Evolutionary conservation across 1,139 yeast genomes (phyloP), one percentile per base, ranked within the genome.

Genomic region (Kodamaea sp.): DNA sequence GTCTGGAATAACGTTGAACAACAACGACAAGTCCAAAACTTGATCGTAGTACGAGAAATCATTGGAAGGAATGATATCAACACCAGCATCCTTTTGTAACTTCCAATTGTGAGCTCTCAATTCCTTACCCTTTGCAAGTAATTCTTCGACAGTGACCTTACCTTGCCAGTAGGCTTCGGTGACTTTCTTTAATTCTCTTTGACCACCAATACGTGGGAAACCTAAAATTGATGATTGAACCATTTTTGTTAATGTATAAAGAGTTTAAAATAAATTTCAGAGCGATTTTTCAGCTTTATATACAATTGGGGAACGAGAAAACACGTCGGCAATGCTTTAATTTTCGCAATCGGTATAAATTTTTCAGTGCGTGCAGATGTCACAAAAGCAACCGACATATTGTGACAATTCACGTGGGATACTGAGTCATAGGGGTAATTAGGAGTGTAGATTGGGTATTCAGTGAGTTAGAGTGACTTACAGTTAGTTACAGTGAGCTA

Each of bases 131-230:
- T 84, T 90, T 61, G 87, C 79, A 70, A 87, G 73, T 57, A 92
- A 81, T 62, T 88, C 95, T 46, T 87, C 97, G 52, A 79, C 88
- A 49, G 84, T 61, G 57, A 83, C 85, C 77, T 90, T 90, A 64
- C 97, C 97, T 57, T 79, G 71, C 98, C 98, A 92, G 90, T 92
- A 92, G 67, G 96, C 84, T 75, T 92, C 98, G 55, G 98, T 92
- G 70, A 87, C 87, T 76, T 92, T 92, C 78, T 92, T 92, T 72
- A 92, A 84, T 77, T 92, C 98, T 83, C 98, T 92, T 78, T 89
- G 89, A 58, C 96, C 95, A 65, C 98, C 94, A 60, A 84, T 90
- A 80, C 97, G 92, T 77, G 98, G 98, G 90, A 90, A 90, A 71
- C 98, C 98, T 75, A 90, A 82, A 59, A 90, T 94, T 62, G 96